These are phyloP conservation scores for Xylaria venustula DNA, from an alignment of 495 filamentous ascomycete genomes.

Conservation along the genomic window DNA sequence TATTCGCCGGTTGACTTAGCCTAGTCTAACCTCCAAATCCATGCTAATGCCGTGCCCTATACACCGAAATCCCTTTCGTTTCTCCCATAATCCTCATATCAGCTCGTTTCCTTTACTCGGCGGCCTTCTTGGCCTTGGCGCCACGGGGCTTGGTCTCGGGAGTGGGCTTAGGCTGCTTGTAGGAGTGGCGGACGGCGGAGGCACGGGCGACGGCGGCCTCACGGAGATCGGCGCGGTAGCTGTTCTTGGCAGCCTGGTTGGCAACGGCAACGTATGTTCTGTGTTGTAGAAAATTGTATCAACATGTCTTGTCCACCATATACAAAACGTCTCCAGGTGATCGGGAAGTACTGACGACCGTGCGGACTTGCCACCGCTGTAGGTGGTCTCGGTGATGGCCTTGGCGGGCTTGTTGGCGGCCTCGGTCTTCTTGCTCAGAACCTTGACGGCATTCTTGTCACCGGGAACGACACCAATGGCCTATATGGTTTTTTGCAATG, in stretches of 20 bases:
- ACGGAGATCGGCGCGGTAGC: constrained; percentile 85
- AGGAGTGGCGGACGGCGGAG: constrained; percentile 77
- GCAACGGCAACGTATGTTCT: constrained; percentile 89
- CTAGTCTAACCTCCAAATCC: constrained; percentile 7
- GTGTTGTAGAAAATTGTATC: constrained; percentile 28
- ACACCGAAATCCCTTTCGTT: constrained; percentile 7
- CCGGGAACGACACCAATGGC: constrained; percentile 72
- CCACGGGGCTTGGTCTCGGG: constrained; percentile 75
- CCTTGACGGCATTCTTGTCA: constrained; percentile 67
- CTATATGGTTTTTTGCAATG: constrained; percentile 44
- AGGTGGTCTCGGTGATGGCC: constrained; percentile 60
- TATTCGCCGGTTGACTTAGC: constrained; percentile 20
- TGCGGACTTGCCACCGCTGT: constrained; percentile 63
- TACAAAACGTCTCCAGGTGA: neutral
- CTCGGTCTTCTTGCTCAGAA: constrained; percentile 82
- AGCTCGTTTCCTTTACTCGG: constrained; percentile 37
- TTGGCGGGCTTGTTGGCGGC: constrained; percentile 66
- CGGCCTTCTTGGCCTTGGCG: constrained; percentile 75
- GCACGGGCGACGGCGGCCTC: constrained; percentile 84
- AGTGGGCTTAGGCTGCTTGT: constrained; percentile 73
- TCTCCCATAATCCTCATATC: constrained; percentile 20
- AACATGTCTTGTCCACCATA: constrained; percentile 9
- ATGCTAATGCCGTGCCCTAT: constrained; percentile 15
- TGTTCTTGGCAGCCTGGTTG: constrained; percentile 72
- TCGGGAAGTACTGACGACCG: constrained; percentile 70